Percentiles rank a stretch among this genome's conserved stretches.
These are phyloP conservation scores for Solanum paucissectum DNA, from an alignment of 257 asterid species.

Conservation along the genomic window DNA sequence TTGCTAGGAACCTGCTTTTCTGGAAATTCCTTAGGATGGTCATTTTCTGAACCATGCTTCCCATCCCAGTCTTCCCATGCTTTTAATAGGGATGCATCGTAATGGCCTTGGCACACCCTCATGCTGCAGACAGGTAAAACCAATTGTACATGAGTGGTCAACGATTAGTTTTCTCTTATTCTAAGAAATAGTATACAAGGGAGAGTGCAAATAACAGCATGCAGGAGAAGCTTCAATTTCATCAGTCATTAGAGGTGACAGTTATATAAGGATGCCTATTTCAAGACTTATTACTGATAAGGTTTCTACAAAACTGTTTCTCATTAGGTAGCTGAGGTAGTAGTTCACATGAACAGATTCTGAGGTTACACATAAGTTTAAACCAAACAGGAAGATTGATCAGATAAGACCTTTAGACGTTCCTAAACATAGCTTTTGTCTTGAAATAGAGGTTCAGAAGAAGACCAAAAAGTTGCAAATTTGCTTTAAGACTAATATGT, in stretches of 20 bases:
- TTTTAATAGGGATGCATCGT: slow-evolving; percentile 56
- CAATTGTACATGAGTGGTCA: neutral
- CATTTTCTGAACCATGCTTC: slow-evolving; percentile 73
- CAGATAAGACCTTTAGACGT: neutral
- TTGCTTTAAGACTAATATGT: neutral
- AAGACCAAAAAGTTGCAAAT: neutral
- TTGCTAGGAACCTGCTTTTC: slow-evolving; percentile 51
- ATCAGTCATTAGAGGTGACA: neutral
- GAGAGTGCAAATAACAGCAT: neutral
- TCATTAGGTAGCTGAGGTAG: neutral
- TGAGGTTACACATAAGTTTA: neutral
- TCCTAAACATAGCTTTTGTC: neutral
- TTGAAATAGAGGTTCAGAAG: neutral
- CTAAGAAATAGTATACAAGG: neutral
- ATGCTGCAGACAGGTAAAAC: slow-evolving; percentile 30
- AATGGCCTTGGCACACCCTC: slow-evolving; percentile 81
- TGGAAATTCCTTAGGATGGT: slow-evolving; percentile 75
- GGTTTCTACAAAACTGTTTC: neutral
- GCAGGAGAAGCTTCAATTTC: neutral
- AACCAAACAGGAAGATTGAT: neutral
- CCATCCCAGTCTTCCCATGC: slow-evolving; percentile 98
- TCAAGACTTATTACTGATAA: neutral
- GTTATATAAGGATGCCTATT: neutral
- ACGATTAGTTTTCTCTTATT: neutral
- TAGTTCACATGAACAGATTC: neutral